Evolutionary conservation across 1,284 basidiomycete genomes (phyloP), one percentile per base, ranked within the genome.

Genomic region (Sphaerobolus stellatus): DNA sequence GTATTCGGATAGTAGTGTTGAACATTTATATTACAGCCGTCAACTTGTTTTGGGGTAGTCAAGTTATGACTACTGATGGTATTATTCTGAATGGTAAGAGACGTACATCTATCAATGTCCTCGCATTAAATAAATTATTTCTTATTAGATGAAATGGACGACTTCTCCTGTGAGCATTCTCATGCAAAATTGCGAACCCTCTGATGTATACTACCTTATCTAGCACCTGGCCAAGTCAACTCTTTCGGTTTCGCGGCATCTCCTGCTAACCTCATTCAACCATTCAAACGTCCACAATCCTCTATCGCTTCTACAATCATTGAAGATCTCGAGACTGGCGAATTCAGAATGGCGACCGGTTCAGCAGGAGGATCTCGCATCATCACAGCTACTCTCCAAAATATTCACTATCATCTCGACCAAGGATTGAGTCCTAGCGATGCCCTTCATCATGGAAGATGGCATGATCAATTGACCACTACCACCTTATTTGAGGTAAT

Each of bases 371-470:
- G 67, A n/a, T 59, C 57, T 8, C 57, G 63, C 24, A 68, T 68
- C 56, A 66, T 68, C 54, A 68, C 66, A 3, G 61, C 65, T n/a
- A 68, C 66, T 18, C 57, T 68, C 36, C 67, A 68, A 53, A 57
- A 68, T 43, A 56, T 67, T 34, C 50, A 67, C 56, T 52, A 65
- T 55, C 54, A 61, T 31, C 54, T 68, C 24, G 67, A 68, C 41
- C 61, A 60, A 33, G 64, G 64, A 1, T 43, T 62, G 8, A 52
- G 48, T 20, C 50, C 65, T 1, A 55, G 48, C 16, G 60, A 56
- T 28, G 51, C 60, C 20, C 59, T 59, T 6, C 52, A 55, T 36
- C 52, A 57, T 4, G 50, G 61, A 14, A 56, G 67, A 11, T 68
- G 63, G 64, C 67, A 68, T 52, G 67, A 68, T 45, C 67, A 68